Percentiles rank a stretch among this genome's conserved stretches.
Evolutionary conservation across 75 land plant genomes (phyloP).

Genomic region (Sequoia sempervirens): DNA sequence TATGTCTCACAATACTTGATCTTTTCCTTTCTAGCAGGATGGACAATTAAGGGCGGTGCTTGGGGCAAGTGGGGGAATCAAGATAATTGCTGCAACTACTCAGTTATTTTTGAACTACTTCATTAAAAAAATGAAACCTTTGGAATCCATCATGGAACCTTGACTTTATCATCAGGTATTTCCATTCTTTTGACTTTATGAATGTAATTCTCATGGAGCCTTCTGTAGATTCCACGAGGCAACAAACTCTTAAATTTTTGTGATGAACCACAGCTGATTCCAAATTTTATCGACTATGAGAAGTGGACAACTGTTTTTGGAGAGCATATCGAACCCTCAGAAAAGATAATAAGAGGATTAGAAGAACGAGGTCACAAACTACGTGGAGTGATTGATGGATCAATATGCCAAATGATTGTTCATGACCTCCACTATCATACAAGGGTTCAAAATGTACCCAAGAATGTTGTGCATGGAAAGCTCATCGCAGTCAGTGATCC

Average conservation of each 20-base stretch:
- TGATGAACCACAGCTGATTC: conserved; percentile 44
- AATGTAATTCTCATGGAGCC: not conserved
- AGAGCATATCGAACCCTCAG: conserved; percentile 58
- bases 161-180: conserved; percentile 72
- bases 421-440: conserved; percentile 13
- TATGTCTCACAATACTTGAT: not conserved
- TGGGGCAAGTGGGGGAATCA: conserved; percentile 80
- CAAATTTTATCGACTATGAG: conserved; percentile 62
- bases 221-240: not conserved
- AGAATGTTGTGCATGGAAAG: conserved; percentile 8
- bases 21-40: conserved; percentile 28
- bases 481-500: conserved; percentile 55
- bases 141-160: conserved; percentile 53
- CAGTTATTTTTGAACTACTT: conserved; percentile 71
- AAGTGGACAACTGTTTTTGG: conserved; percentile 75
- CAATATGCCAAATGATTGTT: conserved; percentile 43
- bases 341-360: conserved; percentile 23
- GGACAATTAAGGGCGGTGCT: conserved; percentile 55
- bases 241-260: not conserved
- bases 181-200: not conserved
- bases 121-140: conserved; percentile 41
- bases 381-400: conserved; percentile 36
- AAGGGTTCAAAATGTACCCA: not conserved
- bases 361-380: conserved; percentile 58
- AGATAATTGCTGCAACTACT: conserved; percentile 56